Conservation (phyloP, 2,329 filamentous ascomycete genomes). For the Cordyceps pruinosa region DNA sequence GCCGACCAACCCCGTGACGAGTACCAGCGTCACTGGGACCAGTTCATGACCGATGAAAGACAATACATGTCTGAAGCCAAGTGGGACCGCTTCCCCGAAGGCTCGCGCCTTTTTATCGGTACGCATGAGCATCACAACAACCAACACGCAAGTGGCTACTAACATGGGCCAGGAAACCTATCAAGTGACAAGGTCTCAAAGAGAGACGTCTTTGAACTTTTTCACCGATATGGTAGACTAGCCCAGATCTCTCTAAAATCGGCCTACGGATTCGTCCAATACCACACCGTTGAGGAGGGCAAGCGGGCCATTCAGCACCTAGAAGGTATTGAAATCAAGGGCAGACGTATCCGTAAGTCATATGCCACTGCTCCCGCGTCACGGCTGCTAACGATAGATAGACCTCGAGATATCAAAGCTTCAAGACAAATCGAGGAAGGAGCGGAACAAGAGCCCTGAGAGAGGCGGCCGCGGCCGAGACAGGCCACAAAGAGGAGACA, state of each 20-base stretch:
- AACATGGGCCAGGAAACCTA: constrained; percentile 62
- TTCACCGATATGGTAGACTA: constrained; percentile 75
- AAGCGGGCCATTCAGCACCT: constrained; percentile 66
- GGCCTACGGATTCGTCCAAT: constrained; percentile 95
- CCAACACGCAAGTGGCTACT: constrained; percentile 22
- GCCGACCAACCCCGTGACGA: constrained; percentile 33
- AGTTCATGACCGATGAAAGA: constrained; percentile 66
- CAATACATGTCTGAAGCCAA: constrained; percentile 70
- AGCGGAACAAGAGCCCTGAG: constrained; percentile 54
- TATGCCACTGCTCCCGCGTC: not conserved
- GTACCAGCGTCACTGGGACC: constrained; percentile 62
- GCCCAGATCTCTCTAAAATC: constrained; percentile 96
- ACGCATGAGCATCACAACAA: constrained; percentile 29
- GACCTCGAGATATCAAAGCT: constrained; percentile 86
- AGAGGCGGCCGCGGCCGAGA: constrained; percentile 40
- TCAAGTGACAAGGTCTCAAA: constrained; percentile 91
- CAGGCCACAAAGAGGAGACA: constrained; percentile 20
- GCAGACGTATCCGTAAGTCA: constrained; percentile 84
- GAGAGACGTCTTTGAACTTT: constrained; percentile 85
- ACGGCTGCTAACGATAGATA: constrained; percentile 33
- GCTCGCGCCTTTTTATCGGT: constrained; percentile 78
- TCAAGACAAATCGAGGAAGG: constrained; percentile 66
- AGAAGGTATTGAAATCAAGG: constrained; percentile 74
- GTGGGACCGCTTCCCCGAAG: constrained; percentile 74
- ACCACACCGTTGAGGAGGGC: constrained; percentile 70